Evolutionary conservation across 2,329 filamentous ascomycete genomes (phyloP).

Genomic region (Harringtonia lauricola): DNA sequence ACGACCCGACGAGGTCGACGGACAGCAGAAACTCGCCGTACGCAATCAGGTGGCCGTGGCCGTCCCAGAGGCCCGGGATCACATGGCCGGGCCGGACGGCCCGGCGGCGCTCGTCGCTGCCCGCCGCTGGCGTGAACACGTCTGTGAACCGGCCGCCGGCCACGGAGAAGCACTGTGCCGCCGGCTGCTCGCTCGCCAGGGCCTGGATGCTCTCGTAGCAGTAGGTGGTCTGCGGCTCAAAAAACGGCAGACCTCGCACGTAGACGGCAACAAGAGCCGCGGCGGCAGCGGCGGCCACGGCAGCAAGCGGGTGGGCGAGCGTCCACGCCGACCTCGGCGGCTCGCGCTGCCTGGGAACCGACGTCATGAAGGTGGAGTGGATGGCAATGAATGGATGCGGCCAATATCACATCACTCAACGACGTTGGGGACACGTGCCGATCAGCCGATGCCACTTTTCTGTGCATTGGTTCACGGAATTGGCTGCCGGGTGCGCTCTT

Average conservation of each 20-base stretch:
- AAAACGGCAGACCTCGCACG: neutral
- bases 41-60: conserved; percentile 55
- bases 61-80: conserved; percentile 60
- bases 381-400: no score
- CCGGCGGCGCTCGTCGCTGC: conserved; percentile 17
- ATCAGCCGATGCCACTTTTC: no score
- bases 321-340: neutral
- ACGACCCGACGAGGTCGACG: conserved; percentile 50
- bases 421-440: no score
- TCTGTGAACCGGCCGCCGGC: conserved; percentile 36
- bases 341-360: neutral
- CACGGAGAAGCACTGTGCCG: conserved; percentile 45
- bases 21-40: conserved; percentile 58
- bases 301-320: neutral
- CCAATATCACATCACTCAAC: no score
- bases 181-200: conserved; percentile 22
- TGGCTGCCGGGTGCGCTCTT: no score
- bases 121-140: conserved; percentile 28
- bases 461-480: no score
- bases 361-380: neutral
- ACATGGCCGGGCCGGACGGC: conserved; percentile 35
- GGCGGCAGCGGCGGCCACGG: neutral
- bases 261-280: conserved; percentile 1
- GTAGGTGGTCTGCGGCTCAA: conserved; percentile 17
- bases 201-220: conserved; percentile 34